Evolutionary conservation across 2,329 filamentous ascomycete species (phyloP).

Genomic region (Ascochyta lentis): DNA sequence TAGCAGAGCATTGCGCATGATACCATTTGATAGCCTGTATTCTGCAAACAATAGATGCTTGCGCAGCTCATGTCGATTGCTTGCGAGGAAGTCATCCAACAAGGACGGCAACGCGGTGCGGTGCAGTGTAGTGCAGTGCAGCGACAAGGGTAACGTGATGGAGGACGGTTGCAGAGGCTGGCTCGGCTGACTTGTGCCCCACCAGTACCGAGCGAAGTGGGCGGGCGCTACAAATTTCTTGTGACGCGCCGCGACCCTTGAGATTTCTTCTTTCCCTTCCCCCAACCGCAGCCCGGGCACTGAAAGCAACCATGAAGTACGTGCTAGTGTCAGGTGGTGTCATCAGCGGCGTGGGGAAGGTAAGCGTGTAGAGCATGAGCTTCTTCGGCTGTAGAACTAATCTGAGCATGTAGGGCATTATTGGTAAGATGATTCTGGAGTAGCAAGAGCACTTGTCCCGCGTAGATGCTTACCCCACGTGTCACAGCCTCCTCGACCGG

Average conservation of each 20-base stretch:
- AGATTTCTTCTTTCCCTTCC: slow-evolving; percentile 52
- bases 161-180: slow-evolving; percentile 3
- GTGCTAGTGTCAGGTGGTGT: slow-evolving; percentile 77
- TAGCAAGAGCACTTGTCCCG: background rate
- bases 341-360: slow-evolving; percentile 51
- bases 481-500: slow-evolving; percentile 71
- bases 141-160: slow-evolving; percentile 2
- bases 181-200: slow-evolving; percentile 17
- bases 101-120: background rate
- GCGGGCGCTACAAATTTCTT: slow-evolving; percentile 41
- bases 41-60: slow-evolving; percentile 23
- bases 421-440: slow-evolving; percentile 57
- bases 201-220: slow-evolving; percentile 11
- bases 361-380: slow-evolving; percentile 49
- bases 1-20: slow-evolving; percentile 42
- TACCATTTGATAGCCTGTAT: slow-evolving; percentile 46
- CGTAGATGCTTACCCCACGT: slow-evolving; percentile 33
- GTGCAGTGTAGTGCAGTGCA: background rate
- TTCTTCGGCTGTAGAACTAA: slow-evolving; percentile 31
- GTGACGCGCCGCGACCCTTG: slow-evolving; percentile 31
- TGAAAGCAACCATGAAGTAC: slow-evolving; percentile 73
- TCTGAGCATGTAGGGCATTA: slow-evolving; percentile 62
- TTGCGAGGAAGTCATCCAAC: background rate
- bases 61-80: background rate
- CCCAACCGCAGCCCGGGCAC: slow-evolving; percentile 49